Conservation (phyloP, 2,329 filamentous ascomycete genomes). For the Pseudocercospora eumusae region DNA sequence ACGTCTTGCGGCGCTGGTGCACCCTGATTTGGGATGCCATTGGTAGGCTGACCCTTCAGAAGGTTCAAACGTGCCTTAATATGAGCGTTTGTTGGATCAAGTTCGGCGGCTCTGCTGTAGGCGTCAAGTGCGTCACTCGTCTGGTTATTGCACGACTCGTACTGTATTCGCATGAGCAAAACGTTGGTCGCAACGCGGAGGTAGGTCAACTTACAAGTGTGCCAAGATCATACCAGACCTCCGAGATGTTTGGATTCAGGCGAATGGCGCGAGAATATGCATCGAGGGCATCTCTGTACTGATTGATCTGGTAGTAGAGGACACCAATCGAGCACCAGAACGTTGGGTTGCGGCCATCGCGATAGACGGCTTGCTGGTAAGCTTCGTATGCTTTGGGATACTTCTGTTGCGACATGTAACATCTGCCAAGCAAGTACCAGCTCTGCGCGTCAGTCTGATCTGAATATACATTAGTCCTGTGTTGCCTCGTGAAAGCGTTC, state of each 20-base stretch:
- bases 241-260: conserved; percentile 95
- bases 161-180: conserved; percentile 54
- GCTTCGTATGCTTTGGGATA: conserved; percentile 98
- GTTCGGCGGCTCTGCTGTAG: conserved; percentile 89
- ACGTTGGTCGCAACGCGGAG: background rate
- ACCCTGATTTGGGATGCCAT: conserved; percentile 69
- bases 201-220: conserved; percentile 70
- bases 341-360: conserved; percentile 93
- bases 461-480: conserved; percentile 44
- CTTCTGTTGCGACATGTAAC: conserved; percentile 99
- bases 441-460: conserved; percentile 95
- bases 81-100: conserved; percentile 89
- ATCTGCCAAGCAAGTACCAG: conserved; percentile 96
- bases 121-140: conserved; percentile 94
- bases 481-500: background rate
- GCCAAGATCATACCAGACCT: conserved; percentile 98
- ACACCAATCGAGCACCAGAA: conserved; percentile 99
- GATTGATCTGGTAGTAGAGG: conserved; percentile 98
- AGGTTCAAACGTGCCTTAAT: conserved; percentile 94
- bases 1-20: conserved; percentile 94
- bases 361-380: conserved; percentile 97
- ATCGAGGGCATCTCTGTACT: conserved; percentile 96
- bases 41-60: conserved; percentile 72
- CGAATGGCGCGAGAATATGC: conserved; percentile 96
- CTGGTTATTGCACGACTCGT: conserved; percentile 99